These are phyloP conservation scores for Neoscytalidium dimidiatum DNA, from an alignment of 2,329 filamentous ascomycete species.

Conservation along the genomic window DNA sequence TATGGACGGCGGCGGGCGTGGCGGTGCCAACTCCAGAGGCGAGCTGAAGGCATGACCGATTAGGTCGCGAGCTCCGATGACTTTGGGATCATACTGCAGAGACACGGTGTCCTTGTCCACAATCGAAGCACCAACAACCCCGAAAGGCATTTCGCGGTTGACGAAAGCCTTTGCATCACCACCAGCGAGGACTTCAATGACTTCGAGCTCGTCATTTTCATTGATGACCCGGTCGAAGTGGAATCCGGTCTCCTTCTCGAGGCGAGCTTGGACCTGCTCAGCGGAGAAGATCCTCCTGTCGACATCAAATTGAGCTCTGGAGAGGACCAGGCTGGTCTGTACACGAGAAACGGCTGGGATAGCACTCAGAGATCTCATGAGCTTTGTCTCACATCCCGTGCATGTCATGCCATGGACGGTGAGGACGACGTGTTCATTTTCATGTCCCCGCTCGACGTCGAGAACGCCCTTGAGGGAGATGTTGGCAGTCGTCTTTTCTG, in stretches of 20 bases:
- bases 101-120: constrained; percentile 33
- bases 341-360: constrained; percentile 56
- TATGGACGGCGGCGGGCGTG: constrained; percentile 36
- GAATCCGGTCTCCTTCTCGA: constrained; percentile 64
- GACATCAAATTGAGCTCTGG: constrained; percentile 66
- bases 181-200: constrained; percentile 54
- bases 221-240: constrained; percentile 52
- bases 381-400: constrained; percentile 69
- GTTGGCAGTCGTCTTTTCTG: background rate
- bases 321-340: constrained; percentile 65
- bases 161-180: constrained; percentile 40
- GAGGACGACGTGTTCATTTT: constrained; percentile 59
- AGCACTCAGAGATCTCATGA: constrained; percentile 53
- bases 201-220: constrained; percentile 46
- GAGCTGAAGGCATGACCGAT: constrained; percentile 8
- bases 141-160: constrained; percentile 38
- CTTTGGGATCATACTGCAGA: constrained; percentile 53
- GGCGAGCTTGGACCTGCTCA: constrained; percentile 48
- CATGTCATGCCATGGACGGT: constrained; percentile 71
- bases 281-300: constrained; percentile 38
- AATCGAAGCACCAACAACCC: constrained; percentile 30
- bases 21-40: constrained; percentile 33
- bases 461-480: background rate
- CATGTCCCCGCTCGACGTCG: constrained; percentile 30
- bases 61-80: constrained; percentile 49